Evolutionary conservation across 192 early-diverging fungal genomes (phyloP).

Genomic region (Rhizophagus prolifer): DNA sequence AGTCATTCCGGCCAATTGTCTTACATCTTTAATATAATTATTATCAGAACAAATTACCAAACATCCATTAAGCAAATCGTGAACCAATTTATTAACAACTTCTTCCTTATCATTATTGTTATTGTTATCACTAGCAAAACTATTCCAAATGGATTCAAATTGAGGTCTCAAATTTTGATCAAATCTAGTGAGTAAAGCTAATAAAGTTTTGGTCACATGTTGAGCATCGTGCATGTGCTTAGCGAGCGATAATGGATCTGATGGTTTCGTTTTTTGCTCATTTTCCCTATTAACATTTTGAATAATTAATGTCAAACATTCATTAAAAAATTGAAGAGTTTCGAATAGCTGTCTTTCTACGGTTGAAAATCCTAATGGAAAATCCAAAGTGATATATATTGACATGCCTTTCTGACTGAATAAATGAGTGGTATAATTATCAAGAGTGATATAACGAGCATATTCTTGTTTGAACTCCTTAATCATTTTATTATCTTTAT

Average conservation of each 20-base stretch:
- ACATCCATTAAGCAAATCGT: slow-evolving; percentile 23
- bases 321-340: slow-evolving; percentile 30
- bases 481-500: slow-evolving; percentile 9
- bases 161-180: neutral
- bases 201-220: slow-evolving; percentile 37
- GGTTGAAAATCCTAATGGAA: slow-evolving; percentile 33
- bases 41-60: slow-evolving; percentile 27
- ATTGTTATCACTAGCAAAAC: neutral
- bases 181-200: slow-evolving; percentile 36
- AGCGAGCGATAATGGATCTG: slow-evolving; percentile 20
- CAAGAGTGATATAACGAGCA: slow-evolving; percentile 13
- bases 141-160: slow-evolving; percentile 14
- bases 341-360: slow-evolving; percentile 13
- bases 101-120: too few species aligned
- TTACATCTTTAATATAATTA: slow-evolving; percentile 38
- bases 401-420: slow-evolving; percentile 35
- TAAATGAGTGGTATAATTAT: neutral
- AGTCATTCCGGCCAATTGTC: slow-evolving; percentile 43
- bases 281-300: neutral
- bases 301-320: slow-evolving; percentile 14
- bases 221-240: slow-evolving; percentile 38
- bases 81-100: neutral
- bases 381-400: slow-evolving; percentile 37
- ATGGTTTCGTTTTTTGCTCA: neutral
- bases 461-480: slow-evolving; percentile 17